These are phyloP conservation scores for Phenoliferia sp. DNA, from an alignment of 1,284 basidiomycete genomes.

Conservation along the genomic window DNA sequence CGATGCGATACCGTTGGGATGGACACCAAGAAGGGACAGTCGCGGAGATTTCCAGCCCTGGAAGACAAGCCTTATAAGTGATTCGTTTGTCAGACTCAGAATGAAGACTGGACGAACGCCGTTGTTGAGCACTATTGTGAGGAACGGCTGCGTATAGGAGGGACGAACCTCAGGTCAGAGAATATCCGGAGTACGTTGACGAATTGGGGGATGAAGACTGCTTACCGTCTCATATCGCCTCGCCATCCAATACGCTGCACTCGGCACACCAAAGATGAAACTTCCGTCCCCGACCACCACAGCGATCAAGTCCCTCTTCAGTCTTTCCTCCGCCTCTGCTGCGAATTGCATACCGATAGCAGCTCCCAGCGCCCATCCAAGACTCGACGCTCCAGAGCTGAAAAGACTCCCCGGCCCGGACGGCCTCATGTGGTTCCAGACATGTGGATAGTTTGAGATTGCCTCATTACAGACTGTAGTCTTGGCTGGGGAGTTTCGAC, in stretches of 20 bases:
- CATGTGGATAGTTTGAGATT: conserved; percentile 54
- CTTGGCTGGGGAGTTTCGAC: conserved; percentile 42
- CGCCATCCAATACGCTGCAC: conserved; percentile 65
- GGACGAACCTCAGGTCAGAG: too few relatives aligned
- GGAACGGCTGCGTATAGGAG: conserved; percentile 58
- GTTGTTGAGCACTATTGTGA: conserved; percentile 65
- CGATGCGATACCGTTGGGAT: conserved; percentile 57
- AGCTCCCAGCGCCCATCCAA: conserved; percentile 63
- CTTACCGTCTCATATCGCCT: conserved; percentile 59
- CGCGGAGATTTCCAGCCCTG: conserved; percentile 52
- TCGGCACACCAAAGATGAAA: conserved; percentile 62
- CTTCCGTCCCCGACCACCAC: conserved; percentile 63
- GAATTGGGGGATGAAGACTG: not conserved
- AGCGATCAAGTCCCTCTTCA: conserved; percentile 52
- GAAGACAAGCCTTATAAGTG: too few relatives aligned
- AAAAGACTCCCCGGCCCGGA: not conserved
- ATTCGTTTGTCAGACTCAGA: conserved; percentile 1
- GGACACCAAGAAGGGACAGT: conserved; percentile 59
- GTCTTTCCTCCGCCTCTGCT: conserved; percentile 36
- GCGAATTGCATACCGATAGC: conserved; percentile 57
- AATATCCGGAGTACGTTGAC: not conserved
- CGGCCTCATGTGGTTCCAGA: conserved; percentile 50
- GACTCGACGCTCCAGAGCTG: conserved; percentile 54
- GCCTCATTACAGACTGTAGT: conserved; percentile 59
- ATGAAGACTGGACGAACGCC: conserved; percentile 43